A percentile compares a stretch with the other conserved stretches of the same genome.
Conservation (phyloP, 2,329 filamentous ascomycete species). For the Coniella vitis region DNA sequence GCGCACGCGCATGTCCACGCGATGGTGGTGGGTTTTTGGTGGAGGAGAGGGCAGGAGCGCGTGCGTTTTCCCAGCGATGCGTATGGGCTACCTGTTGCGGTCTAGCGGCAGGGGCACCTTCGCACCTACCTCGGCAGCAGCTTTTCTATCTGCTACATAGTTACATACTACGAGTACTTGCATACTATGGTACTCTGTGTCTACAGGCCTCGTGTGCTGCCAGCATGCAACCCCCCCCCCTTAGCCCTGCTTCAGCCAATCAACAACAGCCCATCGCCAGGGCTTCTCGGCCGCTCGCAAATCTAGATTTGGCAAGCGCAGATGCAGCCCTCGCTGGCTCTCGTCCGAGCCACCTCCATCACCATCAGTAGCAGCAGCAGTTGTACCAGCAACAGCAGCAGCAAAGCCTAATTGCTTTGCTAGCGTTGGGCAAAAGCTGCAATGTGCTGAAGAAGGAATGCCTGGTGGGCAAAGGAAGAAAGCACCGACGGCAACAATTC, state of each 20-base stretch:
- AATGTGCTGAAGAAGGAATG: too few species aligned
- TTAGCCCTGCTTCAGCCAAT: not conserved
- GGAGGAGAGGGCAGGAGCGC: too few species aligned
- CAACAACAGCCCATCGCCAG: not conserved
- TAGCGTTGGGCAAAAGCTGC: too few species aligned
- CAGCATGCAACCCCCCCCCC: too few species aligned
- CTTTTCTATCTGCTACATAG: not conserved
- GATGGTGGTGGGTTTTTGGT: too few species aligned
- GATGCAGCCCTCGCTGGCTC: not conserved
- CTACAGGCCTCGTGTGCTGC: not conserved
- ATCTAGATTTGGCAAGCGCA: not conserved
- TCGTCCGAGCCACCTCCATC: not conserved
- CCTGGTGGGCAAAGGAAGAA: too few species aligned
- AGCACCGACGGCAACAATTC: too few species aligned
- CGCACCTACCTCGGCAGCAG: not conserved
- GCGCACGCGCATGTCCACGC: too few species aligned
- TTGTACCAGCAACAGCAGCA: too few species aligned
- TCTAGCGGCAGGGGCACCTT: not conserved
- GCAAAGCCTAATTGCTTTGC: too few species aligned
- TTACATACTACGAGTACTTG: too few species aligned
- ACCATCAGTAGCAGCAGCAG: too few species aligned
- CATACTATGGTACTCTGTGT: not conserved
- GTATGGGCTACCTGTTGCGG: slow-evolving; percentile 4
- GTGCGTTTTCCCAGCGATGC: not conserved
- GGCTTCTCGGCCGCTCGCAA: not conserved